phyloP scores from a whole-genome alignment of 73 alveolate species.

The Tetrahymena malaccensis region DNA sequence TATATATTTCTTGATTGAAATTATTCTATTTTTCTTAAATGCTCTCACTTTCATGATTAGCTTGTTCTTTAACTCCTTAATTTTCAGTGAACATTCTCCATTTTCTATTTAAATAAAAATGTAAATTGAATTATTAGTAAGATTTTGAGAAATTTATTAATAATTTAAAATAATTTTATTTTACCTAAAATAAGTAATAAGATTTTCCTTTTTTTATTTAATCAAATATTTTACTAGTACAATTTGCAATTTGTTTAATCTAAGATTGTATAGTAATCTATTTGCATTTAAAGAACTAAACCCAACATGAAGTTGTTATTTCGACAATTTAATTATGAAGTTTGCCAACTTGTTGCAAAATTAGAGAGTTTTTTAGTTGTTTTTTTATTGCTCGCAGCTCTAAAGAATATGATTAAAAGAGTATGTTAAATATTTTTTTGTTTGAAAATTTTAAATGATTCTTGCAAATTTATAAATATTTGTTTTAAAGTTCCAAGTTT shows the following conservation, averaged over 20 bases:
- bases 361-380: not conserved
- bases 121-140: no score
- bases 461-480: not conserved
- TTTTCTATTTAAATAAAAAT: not conserved
- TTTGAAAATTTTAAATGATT: not conserved
- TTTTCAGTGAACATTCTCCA: not conserved
- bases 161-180: not conserved
- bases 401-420: not conserved
- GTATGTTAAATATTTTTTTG: not conserved
- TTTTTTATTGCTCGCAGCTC: not conserved
- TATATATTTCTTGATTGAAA: not conserved
- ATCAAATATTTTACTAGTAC: not conserved
- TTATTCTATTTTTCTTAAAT: not conserved
- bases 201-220: not conserved
- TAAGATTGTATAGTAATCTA: not conserved
- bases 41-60: not conserved
- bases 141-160: no score
- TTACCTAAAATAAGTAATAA: not conserved
- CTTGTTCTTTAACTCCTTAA: not conserved
- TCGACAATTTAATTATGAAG: not conserved
- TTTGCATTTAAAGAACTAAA: not conserved
- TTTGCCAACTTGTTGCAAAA: not conserved
- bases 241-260: not conserved
- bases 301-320: not conserved
- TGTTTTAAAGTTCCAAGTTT: not conserved